Evolutionary conservation across 495 filamentous ascomycete genomes (phyloP).

Genomic region (Tetracladium marchalianum): DNA sequence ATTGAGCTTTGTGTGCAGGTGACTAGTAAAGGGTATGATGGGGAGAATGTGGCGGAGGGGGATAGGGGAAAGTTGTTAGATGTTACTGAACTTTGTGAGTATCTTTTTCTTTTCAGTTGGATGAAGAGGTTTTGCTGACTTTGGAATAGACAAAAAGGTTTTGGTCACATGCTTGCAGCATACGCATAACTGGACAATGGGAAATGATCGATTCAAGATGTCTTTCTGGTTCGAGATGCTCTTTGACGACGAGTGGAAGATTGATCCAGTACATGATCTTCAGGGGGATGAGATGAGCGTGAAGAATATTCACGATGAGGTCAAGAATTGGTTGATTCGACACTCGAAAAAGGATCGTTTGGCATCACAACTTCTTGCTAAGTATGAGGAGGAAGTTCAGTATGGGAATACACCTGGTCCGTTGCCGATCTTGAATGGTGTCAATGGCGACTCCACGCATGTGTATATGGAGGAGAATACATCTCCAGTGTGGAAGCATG

Average conservation of each 20-base stretch:
- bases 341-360: conserved; percentile 11
- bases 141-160: conserved; percentile 63
- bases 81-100: conserved; percentile 44
- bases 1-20: conserved; percentile 80
- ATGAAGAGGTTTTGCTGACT: conserved; percentile 5
- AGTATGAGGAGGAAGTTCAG: conserved; percentile 13
- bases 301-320: conserved; percentile 18
- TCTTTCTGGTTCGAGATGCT: conserved; percentile 77
- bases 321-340: conserved; percentile 19
- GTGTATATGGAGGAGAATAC: conserved; percentile 8
- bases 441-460: not conserved
- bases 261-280: conserved; percentile 19
- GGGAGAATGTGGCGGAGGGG: conserved; percentile 64
- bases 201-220: conserved; percentile 86
- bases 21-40: conserved; percentile 82
- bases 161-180: conserved; percentile 85
- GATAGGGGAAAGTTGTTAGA: conserved; percentile 38
- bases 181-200: conserved; percentile 83
- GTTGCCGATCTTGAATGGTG: conserved; percentile 5
- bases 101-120: not conserved
- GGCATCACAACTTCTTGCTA: conserved; percentile 13
- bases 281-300: conserved; percentile 21
- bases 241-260: conserved; percentile 50
- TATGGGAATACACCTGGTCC: conserved; percentile 13
- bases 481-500: conserved; percentile 17